Conservation (phyloP, 768 basidiomycete genomes). For the Mycena galericulata region DNA sequence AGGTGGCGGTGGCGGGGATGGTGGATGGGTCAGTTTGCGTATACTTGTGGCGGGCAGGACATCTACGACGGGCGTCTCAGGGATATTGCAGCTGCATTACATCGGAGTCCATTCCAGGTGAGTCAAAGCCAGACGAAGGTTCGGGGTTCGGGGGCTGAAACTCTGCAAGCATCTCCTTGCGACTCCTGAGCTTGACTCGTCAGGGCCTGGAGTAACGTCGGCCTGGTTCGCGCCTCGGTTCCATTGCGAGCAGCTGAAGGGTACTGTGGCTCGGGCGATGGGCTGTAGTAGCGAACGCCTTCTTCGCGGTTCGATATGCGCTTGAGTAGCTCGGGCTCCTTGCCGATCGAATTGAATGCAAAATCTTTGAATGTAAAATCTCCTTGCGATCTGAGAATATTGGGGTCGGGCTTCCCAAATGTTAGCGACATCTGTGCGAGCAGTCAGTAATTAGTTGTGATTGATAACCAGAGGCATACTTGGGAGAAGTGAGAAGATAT, state of each 20-base stretch:
- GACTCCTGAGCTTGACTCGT: background rate
- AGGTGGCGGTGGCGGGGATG: background rate
- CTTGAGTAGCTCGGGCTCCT: constrained; percentile 62
- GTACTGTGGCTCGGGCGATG: constrained; percentile 35
- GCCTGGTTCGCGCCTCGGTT: constrained; percentile 19
- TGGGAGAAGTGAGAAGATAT: background rate
- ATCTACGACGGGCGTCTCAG: constrained; percentile 1
- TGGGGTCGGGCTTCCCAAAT: constrained; percentile 22
- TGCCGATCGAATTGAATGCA: constrained; percentile 66
- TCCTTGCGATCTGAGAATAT: constrained; percentile 15
- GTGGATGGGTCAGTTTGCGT: background rate
- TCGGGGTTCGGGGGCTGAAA: background rate
- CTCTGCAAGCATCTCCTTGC: background rate
- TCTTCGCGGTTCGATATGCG: constrained; percentile 57
- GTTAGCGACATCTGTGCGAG: constrained; percentile 2
- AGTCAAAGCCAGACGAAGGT: background rate
- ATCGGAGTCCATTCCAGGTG: constrained; percentile 9
- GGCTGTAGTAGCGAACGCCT: constrained; percentile 39
- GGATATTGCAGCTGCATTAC: constrained; percentile 30
- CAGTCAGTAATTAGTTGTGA: background rate
- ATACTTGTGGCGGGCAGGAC: background rate
- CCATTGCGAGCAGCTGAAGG: background rate
- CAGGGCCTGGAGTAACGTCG: constrained; percentile 31
- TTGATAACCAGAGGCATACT: background rate
- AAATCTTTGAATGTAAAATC: constrained; percentile 42